phyloP scores from a whole-genome alignment of 1,284 basidiomycete genomes.

The Stygiomarasmius scandens region DNA sequence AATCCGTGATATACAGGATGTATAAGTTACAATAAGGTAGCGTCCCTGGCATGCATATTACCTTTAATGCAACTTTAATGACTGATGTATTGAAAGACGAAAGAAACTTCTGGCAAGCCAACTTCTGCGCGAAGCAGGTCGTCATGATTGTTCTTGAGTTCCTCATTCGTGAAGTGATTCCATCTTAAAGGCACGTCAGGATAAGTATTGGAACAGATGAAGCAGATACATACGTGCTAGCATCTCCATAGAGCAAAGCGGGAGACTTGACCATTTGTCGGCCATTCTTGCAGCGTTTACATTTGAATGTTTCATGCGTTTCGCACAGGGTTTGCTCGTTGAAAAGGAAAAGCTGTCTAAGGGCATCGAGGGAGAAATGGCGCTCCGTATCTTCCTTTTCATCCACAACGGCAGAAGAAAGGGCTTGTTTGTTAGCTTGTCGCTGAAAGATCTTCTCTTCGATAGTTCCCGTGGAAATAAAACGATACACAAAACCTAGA shows the following conservation, averaged over 20 bases:
- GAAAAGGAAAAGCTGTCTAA: conserved; percentile 92
- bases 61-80: conserved; percentile 56
- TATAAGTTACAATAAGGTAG: neutral
- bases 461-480: conserved; percentile 96
- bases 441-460: conserved; percentile 99
- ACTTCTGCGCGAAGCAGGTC: conserved; percentile 93
- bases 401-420: conserved; percentile 97
- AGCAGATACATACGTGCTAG: conserved; percentile 81
- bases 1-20: neutral
- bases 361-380: conserved; percentile 90
- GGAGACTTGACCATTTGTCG: conserved; percentile 83
- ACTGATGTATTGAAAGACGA: conserved; percentile 91
- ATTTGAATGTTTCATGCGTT: conserved; percentile 98
- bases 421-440: conserved; percentile 94
- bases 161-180: conserved; percentile 94
- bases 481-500: conserved; percentile 94
- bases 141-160: conserved; percentile 92
- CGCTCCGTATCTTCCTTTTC: conserved; percentile 96
- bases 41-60: no score
- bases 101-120: conserved; percentile 83
- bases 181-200: conserved; percentile 59
- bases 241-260: conserved; percentile 93
- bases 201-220: neutral
- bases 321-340: conserved; percentile 89
- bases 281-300: conserved; percentile 91